phyloP scores from a whole-genome alignment of 1,284 basidiomycete genomes.

The Pterula multifida region DNA sequence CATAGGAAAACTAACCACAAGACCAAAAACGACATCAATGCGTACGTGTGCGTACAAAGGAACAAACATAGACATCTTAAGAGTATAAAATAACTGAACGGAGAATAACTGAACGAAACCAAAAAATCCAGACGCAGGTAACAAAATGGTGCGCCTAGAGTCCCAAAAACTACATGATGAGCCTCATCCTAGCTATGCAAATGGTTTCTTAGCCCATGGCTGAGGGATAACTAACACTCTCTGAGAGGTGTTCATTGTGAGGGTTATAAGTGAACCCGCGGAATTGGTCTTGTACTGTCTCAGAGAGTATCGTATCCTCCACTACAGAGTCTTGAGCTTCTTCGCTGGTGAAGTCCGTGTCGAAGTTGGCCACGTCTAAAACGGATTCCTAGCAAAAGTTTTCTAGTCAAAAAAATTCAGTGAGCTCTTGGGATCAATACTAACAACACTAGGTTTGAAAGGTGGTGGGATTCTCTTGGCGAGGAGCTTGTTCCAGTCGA shows the following conservation, averaged over 20 bases:
- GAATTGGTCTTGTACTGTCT: slow-evolving; percentile 94
- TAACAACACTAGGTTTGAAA: slow-evolving; percentile 93
- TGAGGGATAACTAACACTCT: slow-evolving; percentile 55
- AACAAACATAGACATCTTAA: no score
- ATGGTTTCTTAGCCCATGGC: slow-evolving; percentile 19
- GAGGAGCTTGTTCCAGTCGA: slow-evolving; percentile 81
- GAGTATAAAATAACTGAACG: no score
- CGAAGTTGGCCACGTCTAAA: slow-evolving; percentile 83
- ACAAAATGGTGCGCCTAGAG: no score
- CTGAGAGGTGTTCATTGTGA: slow-evolving; percentile 67
- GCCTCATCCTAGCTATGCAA: no score
- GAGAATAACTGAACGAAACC: no score
- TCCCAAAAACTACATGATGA: no score
- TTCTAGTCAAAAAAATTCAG: not conserved
- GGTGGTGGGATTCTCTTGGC: slow-evolving; percentile 96
- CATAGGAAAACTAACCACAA: no score
- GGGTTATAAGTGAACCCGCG: slow-evolving; percentile 79
- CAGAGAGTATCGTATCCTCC: slow-evolving; percentile 68
- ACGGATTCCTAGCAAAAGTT: slow-evolving; percentile 54
- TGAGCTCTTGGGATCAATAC: slow-evolving; percentile 17
- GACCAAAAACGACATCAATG: no score
- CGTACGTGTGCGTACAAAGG: no score
- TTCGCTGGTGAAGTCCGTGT: slow-evolving; percentile 90
- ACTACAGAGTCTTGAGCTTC: slow-evolving; percentile 91
- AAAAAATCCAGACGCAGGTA: no score